Percentiles rank a stretch among this genome's conserved stretches.
Conservation (phyloP, 106 monocot genomes). For the Dendrobium chrysotoxum region DNA sequence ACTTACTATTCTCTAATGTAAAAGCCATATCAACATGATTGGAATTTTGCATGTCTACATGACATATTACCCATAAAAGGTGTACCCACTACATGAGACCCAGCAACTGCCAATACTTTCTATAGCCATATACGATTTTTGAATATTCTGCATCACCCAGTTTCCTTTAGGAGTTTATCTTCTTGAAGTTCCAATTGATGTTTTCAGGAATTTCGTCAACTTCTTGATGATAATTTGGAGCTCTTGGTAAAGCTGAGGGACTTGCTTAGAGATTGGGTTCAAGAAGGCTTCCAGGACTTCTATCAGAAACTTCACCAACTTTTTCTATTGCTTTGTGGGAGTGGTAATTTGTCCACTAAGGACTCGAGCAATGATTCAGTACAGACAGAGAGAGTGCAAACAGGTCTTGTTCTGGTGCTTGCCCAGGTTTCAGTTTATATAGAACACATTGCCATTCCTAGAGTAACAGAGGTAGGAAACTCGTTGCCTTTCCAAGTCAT, state of each 20-base stretch:
- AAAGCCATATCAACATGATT: background rate
- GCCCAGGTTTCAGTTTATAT: constrained; percentile 80
- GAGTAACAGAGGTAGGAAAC: constrained; percentile 74
- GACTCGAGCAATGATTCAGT: constrained; percentile 23
- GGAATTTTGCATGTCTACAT: background rate
- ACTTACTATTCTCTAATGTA: background rate
- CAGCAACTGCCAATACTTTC: background rate
- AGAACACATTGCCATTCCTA: constrained; percentile 90
- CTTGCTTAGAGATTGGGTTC: constrained; percentile 75
- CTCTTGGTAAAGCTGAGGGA: constrained; percentile 63
- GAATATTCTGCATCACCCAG: background rate
- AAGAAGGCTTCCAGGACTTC: constrained; percentile 97
- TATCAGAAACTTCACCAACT: constrained; percentile 61
- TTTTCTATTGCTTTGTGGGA: constrained; percentile 72
- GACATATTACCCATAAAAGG: background rate
- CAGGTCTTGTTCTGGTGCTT: constrained; percentile 74
- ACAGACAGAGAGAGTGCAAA: constrained; percentile 57
- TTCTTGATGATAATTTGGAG: constrained; percentile 71
- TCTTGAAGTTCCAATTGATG: background rate
- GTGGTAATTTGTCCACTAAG: constrained; percentile 24
- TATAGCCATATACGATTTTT: background rate
- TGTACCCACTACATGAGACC: background rate
- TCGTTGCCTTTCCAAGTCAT: background rate
- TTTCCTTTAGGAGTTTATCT: background rate
- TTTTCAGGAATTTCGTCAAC: constrained; percentile 67